A percentile compares a stretch with the other conserved stretches of the same genome.
Evolutionary conservation across 73 alveolate genomes (phyloP).

Genomic region (Paraurostyla sp.): DNA sequence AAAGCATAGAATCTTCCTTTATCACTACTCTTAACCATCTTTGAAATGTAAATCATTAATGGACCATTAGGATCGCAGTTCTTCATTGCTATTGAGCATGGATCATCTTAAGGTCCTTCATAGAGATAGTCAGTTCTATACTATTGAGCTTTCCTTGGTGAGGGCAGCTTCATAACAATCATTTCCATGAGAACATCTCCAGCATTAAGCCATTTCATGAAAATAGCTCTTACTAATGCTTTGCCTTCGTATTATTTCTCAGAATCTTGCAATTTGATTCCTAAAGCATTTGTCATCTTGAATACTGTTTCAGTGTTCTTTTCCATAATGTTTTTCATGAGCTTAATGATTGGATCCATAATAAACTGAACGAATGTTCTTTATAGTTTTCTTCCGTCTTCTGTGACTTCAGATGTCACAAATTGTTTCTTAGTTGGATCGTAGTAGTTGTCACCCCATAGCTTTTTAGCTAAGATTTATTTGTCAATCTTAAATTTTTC

Average conservation of each 20-base stretch:
- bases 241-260: conserved; percentile 78
- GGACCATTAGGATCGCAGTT: conserved; percentile 98
- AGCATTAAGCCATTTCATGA: conserved; percentile 93
- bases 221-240: conserved; percentile 77
- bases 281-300: conserved; percentile 72
- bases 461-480: conserved; percentile 71
- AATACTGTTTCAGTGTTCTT: conserved; percentile 65
- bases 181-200: conserved; percentile 92
- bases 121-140: conserved; percentile 90
- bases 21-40: conserved; percentile 94
- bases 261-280: conserved; percentile 74
- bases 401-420: conserved; percentile 34
- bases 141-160: conserved; percentile 93
- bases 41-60: conserved; percentile 95
- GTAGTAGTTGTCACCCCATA: conserved; percentile 95
- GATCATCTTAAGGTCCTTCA: conserved; percentile 96
- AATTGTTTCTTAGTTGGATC: conserved; percentile 74
- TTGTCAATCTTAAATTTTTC: conserved; percentile 78
- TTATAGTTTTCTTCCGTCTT: conserved; percentile 68
- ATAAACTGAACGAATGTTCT: conserved; percentile 94
- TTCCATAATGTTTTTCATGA: conserved; percentile 78
- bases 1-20: conserved; percentile 90
- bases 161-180: conserved; percentile 93
- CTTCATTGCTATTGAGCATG: conserved; percentile 90
- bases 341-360: conserved; percentile 86